These are phyloP conservation scores for Globisporangium radiosum DNA, from an alignment of 352 stramenopile species.

Conservation along the genomic window DNA sequence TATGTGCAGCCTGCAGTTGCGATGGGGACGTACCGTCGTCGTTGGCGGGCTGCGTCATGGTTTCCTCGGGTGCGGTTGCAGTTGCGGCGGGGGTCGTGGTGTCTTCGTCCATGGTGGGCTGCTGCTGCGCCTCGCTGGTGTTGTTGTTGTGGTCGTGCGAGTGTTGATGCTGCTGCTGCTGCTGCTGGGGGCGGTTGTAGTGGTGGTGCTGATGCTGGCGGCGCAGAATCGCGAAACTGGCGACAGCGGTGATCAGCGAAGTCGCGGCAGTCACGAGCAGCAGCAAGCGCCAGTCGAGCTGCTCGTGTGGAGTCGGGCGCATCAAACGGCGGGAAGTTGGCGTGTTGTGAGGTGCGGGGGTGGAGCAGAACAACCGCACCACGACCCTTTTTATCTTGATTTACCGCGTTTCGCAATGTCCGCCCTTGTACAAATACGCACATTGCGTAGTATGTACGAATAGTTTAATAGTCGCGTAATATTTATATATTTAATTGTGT, in stretches of 20 bases:
- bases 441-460: too few relatives aligned
- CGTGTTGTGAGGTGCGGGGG: too few relatives aligned
- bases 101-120: too few relatives aligned
- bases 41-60: not conserved
- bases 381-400: too few relatives aligned
- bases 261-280: conserved; percentile 46
- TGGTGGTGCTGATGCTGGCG: conserved; percentile 11
- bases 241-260: conserved; percentile 47
- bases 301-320: conserved; percentile 2
- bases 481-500: too few relatives aligned
- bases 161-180: not conserved
- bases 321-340: not conserved
- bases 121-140: not conserved
- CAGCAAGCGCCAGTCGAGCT: conserved; percentile 45
- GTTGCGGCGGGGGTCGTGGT: not conserved
- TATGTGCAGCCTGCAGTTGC: too few relatives aligned
- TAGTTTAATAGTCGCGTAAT: too few relatives aligned
- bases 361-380: too few relatives aligned
- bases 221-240: conserved; percentile 41
- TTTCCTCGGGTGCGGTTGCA: not conserved
- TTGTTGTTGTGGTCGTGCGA: not conserved
- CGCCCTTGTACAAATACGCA: too few relatives aligned
- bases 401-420: too few relatives aligned
- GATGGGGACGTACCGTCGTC: not conserved
- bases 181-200: conserved; percentile 10